phyloP scores from a whole-genome alignment of 441 rosid species.

The Adansonia grandidieri region DNA sequence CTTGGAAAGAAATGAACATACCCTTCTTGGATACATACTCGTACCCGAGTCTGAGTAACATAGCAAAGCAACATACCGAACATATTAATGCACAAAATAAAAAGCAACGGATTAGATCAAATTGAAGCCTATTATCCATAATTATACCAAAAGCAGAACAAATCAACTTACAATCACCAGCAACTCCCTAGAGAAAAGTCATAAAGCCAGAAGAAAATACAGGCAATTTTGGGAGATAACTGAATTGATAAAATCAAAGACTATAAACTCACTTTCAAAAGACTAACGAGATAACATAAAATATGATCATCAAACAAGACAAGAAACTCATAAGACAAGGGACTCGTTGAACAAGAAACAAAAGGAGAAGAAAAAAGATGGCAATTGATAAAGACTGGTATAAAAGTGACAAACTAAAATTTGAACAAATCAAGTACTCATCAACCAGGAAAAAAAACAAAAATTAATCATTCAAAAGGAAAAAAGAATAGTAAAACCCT shows the following conservation, averaged over 20 bases:
- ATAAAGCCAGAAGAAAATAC: conserved; percentile 6
- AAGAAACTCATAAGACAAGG: neutral
- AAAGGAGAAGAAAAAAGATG: neutral
- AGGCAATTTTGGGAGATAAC: conserved; percentile 5
- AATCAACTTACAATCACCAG: neutral
- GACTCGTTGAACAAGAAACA: neutral
- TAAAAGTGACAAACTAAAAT: neutral
- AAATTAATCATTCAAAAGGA: neutral
- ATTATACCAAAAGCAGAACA: conserved; percentile 10
- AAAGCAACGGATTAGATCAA: neutral
- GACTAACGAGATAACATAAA: neutral
- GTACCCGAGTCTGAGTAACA: too few relatives aligned
- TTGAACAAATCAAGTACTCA: neutral
- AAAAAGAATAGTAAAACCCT: neutral
- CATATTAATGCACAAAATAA: neutral
- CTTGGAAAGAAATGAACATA: too few relatives aligned
- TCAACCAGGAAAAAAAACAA: neutral
- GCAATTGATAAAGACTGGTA: conserved; percentile 6
- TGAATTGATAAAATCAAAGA: neutral
- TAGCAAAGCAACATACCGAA: neutral
- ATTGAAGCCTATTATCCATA: neutral
- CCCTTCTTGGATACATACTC: too few relatives aligned
- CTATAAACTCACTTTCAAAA: neutral
- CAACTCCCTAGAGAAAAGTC: neutral
- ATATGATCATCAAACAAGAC: neutral